Percentiles rank a stretch among this genome's conserved stretches.
phyloP scores from a whole-genome alignment of 345 rosid species.

The Dovyalis caffra region DNA sequence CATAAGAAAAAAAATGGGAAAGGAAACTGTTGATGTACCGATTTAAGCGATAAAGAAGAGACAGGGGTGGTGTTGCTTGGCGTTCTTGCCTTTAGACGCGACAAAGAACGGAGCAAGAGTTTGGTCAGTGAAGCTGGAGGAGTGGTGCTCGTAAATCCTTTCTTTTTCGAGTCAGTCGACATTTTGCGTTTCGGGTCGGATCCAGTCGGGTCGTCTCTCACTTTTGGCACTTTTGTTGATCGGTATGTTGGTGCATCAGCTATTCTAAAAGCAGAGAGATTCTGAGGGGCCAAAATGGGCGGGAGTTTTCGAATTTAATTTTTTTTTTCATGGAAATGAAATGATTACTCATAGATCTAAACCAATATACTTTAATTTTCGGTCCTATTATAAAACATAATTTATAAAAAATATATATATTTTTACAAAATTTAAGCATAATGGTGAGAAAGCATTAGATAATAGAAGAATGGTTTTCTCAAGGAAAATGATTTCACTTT shows the following conservation, averaged over 20 bases:
- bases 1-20: background rate
- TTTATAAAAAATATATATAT: no score
- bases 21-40: background rate
- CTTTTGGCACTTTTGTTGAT: background rate
- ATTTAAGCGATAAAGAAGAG: conserved; percentile 12
- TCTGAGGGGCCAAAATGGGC: background rate
- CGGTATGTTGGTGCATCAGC: background rate
- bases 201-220: no score
- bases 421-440: no score
- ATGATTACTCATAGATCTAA: no score
- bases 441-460: no score
- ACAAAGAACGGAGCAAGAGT: background rate
- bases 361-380: no score
- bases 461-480: no score
- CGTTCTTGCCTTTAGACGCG: background rate
- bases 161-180: background rate
- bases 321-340: no score
- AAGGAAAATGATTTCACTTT: no score
- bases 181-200: background rate
- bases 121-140: background rate
- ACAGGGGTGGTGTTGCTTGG: background rate
- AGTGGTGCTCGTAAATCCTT: background rate
- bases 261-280: no score
- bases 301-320: background rate
- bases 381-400: no score